phyloP scores from a whole-genome alignment of 2,329 filamentous ascomycete species.

The Diaporthe aspalathi region DNA sequence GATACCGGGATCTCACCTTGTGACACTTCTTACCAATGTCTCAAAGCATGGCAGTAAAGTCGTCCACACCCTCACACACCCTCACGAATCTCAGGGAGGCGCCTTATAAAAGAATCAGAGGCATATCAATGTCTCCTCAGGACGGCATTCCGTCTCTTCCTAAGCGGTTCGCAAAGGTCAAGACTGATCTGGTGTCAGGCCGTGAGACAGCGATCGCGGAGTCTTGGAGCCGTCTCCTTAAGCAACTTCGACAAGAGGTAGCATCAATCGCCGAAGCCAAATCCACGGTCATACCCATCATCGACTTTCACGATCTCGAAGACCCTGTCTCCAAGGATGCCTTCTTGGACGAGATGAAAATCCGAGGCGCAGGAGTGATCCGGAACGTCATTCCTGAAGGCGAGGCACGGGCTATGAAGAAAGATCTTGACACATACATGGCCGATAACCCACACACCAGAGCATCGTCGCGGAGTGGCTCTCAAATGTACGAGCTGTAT shows the following conservation, averaged over 20 bases:
- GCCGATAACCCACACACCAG: constrained; percentile 57
- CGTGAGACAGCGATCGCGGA: constrained; percentile 51
- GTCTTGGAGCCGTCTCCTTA: constrained; percentile 55
- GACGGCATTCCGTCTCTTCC: constrained; percentile 50
- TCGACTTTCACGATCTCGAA: constrained; percentile 54
- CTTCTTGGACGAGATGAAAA: constrained; percentile 47
- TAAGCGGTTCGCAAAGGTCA: constrained; percentile 54
- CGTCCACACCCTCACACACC: neutral
- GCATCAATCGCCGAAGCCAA: constrained; percentile 50
- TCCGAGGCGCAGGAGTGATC: constrained; percentile 49
- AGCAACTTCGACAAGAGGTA: constrained; percentile 51
- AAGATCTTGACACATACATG: constrained; percentile 64
- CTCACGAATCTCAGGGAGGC: neutral
- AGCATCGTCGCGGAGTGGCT: constrained; percentile 45
- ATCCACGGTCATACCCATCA: constrained; percentile 54
- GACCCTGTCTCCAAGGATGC: constrained; percentile 28
- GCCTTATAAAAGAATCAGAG: constrained; percentile 19
- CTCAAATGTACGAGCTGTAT: constrained; percentile 52
- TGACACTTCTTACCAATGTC: neutral
- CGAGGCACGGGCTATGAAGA: constrained; percentile 58
- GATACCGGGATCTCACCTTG: neutral
- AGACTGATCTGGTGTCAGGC: constrained; percentile 52
- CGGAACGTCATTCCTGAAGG: constrained; percentile 47
- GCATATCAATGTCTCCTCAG: constrained; percentile 34
- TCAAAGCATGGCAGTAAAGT: constrained; percentile 25